A percentile compares a stretch with the other conserved stretches of the same genome.
Evolutionary conservation across 192 early-diverging fungal genomes (phyloP).

Genomic region (Rhizophagus clarus): DNA sequence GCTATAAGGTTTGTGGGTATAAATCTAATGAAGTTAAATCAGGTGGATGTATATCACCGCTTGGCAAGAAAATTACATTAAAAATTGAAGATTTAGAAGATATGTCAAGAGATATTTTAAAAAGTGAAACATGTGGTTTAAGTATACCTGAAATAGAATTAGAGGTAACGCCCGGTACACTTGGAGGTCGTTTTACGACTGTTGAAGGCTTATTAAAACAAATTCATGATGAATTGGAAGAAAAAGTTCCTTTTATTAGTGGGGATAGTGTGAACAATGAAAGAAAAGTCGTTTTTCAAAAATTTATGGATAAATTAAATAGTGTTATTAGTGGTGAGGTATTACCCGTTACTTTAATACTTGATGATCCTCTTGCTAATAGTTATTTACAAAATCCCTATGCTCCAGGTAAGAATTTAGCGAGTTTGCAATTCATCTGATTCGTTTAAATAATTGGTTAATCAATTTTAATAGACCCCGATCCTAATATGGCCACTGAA

Average conservation of each 20-base stretch:
- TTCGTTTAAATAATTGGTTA: background rate
- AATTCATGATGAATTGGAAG: slow-evolving; percentile 82
- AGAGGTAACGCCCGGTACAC: slow-evolving; percentile 82
- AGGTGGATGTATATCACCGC: slow-evolving; percentile 79
- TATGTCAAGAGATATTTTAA: slow-evolving; percentile 89
- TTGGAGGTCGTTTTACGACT: slow-evolving; percentile 95
- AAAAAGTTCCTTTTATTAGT: slow-evolving; percentile 60
- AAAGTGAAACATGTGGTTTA: slow-evolving; percentile 93
- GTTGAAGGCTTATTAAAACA: slow-evolving; percentile 90
- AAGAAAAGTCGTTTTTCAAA: slow-evolving; percentile 55
- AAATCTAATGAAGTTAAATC: slow-evolving; percentile 97
- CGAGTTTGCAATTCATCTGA: background rate
- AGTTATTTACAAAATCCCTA: slow-evolving; percentile 92
- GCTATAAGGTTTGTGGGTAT: slow-evolving; percentile 69
- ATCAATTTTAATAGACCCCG: slow-evolving; percentile 57
- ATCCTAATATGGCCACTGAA: slow-evolving; percentile 91
- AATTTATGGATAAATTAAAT: slow-evolving; percentile 73
- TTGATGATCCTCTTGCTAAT: slow-evolving; percentile 92
- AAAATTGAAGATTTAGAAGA: slow-evolving; percentile 84
- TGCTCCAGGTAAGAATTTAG: slow-evolving; percentile 59
- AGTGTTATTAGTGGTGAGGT: slow-evolving; percentile 61
- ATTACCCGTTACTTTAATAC: slow-evolving; percentile 57
- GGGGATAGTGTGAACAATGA: slow-evolving; percentile 71
- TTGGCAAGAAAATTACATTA: slow-evolving; percentile 82
- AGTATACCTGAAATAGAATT: slow-evolving; percentile 87